Evolutionary conservation across 257 asterid genomes (phyloP), one percentile per base, ranked within the genome.

Genomic region (Nyctanthes arbortristis): DNA sequence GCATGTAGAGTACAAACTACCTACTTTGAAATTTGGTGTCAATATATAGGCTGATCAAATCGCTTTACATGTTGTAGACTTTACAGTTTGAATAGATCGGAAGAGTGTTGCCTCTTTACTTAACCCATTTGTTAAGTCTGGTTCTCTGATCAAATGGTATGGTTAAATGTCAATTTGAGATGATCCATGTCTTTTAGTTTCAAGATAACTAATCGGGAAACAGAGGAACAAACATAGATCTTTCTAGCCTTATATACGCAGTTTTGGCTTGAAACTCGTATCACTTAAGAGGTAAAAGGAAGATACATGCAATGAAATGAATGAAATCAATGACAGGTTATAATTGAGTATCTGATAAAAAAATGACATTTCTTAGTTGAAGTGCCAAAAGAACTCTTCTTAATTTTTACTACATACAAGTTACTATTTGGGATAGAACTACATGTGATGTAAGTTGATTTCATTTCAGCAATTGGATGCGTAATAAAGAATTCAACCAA

Each of bases 401-500:
- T n/a, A n/a, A n/a, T n/a, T n/a, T n/a, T n/a, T n/a, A n/a, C n/a
- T n/a, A n/a, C 22, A 45, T 45, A n/a, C 55, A 14, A 8, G n/a
- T 45, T 45, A 25, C 59, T 52, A 29, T 52, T 52, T 24, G 5
- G 4, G 6, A 52, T 6, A 16, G 24, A 14, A 52, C 22, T 11
- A 8, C 30, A 52, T 22, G 30, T 52, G 31, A 52, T 12, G 2
- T 9, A 52, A 52, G 31, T 24, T 52, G 59, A 24, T 52, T 52
- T 24, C 59, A 52, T 32, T 28, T 47, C 61, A 80, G 81, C 73
- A 28, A 39, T 9, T 70, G 74, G 2, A 75, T 81, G 86, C 11
- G 36, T 13, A 59, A 57, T 28, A 39, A 2, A 29, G 49, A 34
- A 27, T 78, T 78, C 61, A 56, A 33, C 11, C 0, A 34, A 0